Conservation (phyloP, 805 yeast species). For the Candida peoriensis region DNA sequence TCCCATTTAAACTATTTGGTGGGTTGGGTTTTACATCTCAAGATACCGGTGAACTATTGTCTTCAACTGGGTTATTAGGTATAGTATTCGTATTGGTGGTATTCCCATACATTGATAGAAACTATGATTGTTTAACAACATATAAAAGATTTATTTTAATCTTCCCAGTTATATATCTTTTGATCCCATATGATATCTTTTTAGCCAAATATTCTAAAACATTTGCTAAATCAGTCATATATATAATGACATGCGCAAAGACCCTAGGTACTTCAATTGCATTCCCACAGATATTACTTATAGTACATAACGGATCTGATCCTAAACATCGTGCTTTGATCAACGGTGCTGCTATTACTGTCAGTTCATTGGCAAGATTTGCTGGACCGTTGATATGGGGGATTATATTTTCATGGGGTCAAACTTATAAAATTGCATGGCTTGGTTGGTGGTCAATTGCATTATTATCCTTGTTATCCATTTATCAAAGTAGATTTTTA, state of each 20-base stretch:
- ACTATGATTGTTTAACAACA: constrained; percentile 15
- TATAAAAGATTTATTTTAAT: constrained; percentile 12
- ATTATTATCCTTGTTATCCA: constrained; percentile 22
- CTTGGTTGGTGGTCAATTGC: constrained; percentile 29
- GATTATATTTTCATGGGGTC: constrained; percentile 33
- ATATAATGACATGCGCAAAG: constrained; percentile 27
- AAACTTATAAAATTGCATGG: constrained; percentile 27
- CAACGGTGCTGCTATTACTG: constrained; percentile 52
- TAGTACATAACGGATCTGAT: constrained; percentile 51
- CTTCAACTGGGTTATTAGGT: constrained; percentile 18
- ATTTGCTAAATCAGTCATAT: constrained; percentile 17
- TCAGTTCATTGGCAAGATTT: constrained; percentile 50
- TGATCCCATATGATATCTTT: constrained; percentile 16
- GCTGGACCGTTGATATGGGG: constrained; percentile 58
- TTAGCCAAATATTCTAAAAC: constrained; percentile 15
- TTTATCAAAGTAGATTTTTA: constrained; percentile 24
- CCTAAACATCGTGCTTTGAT: constrained; percentile 52
- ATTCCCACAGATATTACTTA: constrained; percentile 47
- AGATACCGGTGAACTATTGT: constrained; percentile 18
- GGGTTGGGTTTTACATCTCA: constrained; percentile 16
- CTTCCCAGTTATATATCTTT: constrained; percentile 15
- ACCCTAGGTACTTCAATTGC: constrained; percentile 41
- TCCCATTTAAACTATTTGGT: constrained; percentile 19
- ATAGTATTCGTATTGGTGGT: constrained; percentile 14
- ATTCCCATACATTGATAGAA: constrained; percentile 20